These are phyloP conservation scores for Dissoconium aciculare DNA, from an alignment of 2,329 filamentous ascomycete genomes.

Conservation along the genomic window DNA sequence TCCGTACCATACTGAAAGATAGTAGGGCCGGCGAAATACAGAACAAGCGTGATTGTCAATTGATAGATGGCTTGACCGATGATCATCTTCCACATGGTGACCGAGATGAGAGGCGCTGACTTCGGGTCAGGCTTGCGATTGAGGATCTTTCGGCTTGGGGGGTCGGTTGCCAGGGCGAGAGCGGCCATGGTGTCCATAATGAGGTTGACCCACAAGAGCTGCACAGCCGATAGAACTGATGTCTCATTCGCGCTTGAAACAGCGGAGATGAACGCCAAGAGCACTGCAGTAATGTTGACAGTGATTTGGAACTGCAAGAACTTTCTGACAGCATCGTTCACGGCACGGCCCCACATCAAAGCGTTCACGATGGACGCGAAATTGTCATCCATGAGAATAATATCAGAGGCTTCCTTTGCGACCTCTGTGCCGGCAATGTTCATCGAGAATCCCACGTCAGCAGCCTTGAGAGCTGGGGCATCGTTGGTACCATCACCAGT, in stretches of 20 bases:
- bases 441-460: conserved; percentile 55
- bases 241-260: conserved; percentile 53
- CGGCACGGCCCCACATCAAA: conserved; percentile 46
- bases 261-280: conserved; percentile 75
- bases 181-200: conserved; percentile 96
- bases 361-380: conserved; percentile 49
- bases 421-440: conserved; percentile 52
- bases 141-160: conserved; percentile 67
- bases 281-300: conserved; percentile 82
- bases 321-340: conserved; percentile 41
- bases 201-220: conserved; percentile 89
- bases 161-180: conserved; percentile 75
- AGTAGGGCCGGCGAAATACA: conserved; percentile 57
- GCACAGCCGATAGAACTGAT: conserved; percentile 74
- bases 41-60: conserved; percentile 59
- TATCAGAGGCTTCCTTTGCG: conserved; percentile 46
- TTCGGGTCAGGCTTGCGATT: conserved; percentile 67
- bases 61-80: conserved; percentile 85
- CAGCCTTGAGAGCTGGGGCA: conserved; percentile 49
- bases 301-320: conserved; percentile 59
- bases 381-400: conserved; percentile 49
- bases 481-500: conserved; percentile 55
- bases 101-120: conserved; percentile 61
- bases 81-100: conserved; percentile 99
- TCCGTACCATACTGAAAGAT: conserved; percentile 44